Conservation (phyloP, 164 flowering plant genomes). For the Magnolia sinica region DNA sequence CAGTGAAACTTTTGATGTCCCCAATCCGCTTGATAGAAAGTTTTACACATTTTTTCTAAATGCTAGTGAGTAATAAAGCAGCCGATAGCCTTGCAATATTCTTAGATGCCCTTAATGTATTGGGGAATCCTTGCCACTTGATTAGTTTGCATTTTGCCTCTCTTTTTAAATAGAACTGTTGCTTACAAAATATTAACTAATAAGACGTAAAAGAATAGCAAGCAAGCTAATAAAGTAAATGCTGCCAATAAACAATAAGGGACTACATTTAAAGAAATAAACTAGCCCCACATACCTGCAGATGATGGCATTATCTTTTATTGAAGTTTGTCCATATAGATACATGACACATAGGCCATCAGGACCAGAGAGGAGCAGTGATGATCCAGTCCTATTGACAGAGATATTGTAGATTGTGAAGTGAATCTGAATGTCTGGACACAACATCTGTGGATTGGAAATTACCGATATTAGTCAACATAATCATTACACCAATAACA, state of each 20-base stretch:
- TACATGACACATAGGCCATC: slow-evolving; percentile 59
- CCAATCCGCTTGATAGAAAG: no score
- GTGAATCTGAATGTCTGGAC: slow-evolving; percentile 44
- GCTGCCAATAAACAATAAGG: neutral
- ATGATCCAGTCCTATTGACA: slow-evolving; percentile 68
- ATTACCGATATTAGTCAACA: slow-evolving; percentile 9
- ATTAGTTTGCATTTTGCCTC: no score
- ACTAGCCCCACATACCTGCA: slow-evolving; percentile 55
- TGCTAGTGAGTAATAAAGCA: no score
- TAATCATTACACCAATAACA: neutral
- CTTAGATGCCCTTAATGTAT: neutral
- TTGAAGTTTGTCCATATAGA: slow-evolving; percentile 59
- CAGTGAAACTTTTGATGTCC: no score
- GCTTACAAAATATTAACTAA: neutral
- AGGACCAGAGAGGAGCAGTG: slow-evolving; percentile 54
- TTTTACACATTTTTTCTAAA: no score
- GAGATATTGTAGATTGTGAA: slow-evolving; percentile 56
- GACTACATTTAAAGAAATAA: neutral
- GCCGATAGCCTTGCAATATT: neutral
- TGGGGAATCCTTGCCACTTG: neutral
- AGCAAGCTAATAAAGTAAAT: neutral
- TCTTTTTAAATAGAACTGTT: neutral
- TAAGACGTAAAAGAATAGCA: neutral
- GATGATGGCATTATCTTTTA: slow-evolving; percentile 37
- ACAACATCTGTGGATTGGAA: slow-evolving; percentile 47